Conservation (phyloP, 2,329 filamentous ascomycete species). For the Neopestalotiopsis sp. region DNA sequence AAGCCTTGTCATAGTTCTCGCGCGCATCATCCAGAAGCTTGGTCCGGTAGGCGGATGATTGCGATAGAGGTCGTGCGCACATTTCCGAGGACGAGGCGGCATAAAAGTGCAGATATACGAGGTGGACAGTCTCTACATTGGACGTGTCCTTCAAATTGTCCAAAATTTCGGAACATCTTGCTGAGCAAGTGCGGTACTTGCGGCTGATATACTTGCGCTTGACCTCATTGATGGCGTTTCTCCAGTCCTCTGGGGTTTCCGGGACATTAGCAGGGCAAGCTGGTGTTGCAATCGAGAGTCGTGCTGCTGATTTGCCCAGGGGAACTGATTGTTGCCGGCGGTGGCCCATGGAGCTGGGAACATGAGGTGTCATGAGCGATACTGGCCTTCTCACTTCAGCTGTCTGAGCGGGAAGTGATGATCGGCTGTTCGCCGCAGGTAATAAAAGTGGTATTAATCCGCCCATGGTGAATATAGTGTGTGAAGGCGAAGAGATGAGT, state of each 20-base stretch:
- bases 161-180: conserved; percentile 59
- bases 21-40: conserved; percentile 58
- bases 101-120: conserved; percentile 67
- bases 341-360: conserved; percentile 24
- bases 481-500: neutral
- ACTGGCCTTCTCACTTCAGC: conserved; percentile 24
- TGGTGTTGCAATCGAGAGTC: conserved; percentile 27
- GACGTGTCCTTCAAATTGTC: conserved; percentile 50
- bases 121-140: conserved; percentile 56
- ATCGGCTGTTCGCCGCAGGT: conserved; percentile 24
- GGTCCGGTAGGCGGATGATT: conserved; percentile 51
- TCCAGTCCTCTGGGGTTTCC: conserved; percentile 57
- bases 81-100: conserved; percentile 65
- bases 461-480: conserved; percentile 27
- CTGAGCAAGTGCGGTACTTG: conserved; percentile 58
- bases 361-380: conserved; percentile 19
- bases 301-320: conserved; percentile 28
- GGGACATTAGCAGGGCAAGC: conserved; percentile 41
- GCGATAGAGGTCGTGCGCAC: conserved; percentile 55
- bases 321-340: conserved; percentile 36
- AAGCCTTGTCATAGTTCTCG: conserved; percentile 56
- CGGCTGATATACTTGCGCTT: conserved; percentile 59
- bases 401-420: conserved; percentile 20
- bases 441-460: conserved; percentile 34
- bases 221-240: conserved; percentile 54